These are phyloP conservation scores for Gossypium mustelinum DNA, from an alignment of 345 rosid species.

Conservation along the genomic window DNA sequence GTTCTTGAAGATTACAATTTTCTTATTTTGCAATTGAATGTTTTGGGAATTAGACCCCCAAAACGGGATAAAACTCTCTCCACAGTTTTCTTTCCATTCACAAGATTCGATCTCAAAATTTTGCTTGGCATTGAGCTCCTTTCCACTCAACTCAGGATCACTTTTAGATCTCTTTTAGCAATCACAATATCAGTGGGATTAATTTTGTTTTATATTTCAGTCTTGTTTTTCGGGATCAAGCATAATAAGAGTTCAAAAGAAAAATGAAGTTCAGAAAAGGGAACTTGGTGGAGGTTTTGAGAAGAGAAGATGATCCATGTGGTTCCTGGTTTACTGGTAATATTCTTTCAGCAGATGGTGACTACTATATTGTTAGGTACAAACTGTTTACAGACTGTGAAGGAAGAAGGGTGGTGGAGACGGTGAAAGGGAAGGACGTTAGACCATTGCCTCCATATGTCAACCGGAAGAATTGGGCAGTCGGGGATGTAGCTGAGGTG, in stretches of 20 bases:
- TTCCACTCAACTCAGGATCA: no score
- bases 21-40: not conserved
- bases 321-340: conserved; percentile 41
- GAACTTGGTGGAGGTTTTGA: conserved; percentile 30
- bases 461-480: conserved; percentile 28
- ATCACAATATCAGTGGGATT: not conserved
- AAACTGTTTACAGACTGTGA: conserved; percentile 15
- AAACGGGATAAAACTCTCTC: no score
- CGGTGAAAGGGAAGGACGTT: conserved; percentile 24
- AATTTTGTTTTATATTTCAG: not conserved
- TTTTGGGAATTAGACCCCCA: not conserved
- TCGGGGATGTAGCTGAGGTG: conserved; percentile 38
- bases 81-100: no score
- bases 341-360: conserved; percentile 26
- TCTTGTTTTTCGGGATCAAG: conserved; percentile 16
- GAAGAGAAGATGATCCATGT: conserved; percentile 30
- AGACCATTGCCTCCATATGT: conserved; percentile 32
- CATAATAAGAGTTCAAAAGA: conserved; percentile 2
- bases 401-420: conserved; percentile 25
- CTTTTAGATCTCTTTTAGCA: no score
- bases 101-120: no score
- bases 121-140: no score
- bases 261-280: conserved; percentile 33
- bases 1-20: not conserved
- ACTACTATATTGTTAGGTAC: conserved; percentile 26